Percentiles rank a stretch among this genome's conserved stretches.
Conservation (phyloP, 345 rosid species). For the Kernera saxatilis region DNA sequence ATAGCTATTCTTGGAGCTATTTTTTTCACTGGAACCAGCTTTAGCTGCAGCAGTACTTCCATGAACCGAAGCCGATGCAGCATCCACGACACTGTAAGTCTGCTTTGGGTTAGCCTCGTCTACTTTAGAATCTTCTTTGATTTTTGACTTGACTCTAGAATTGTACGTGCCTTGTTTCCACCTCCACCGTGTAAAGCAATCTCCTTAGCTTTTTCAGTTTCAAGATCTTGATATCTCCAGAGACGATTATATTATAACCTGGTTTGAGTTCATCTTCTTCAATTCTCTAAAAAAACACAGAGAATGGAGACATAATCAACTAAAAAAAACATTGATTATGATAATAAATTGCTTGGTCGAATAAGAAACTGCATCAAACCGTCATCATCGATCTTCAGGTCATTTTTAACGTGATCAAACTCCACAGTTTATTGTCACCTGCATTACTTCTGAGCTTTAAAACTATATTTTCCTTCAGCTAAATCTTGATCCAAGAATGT, state of each 20-base stretch:
- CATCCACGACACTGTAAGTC: constrained; percentile 76
- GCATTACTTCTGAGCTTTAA: no score
- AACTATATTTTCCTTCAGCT: no score
- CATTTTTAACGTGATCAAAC: constrained; percentile 80
- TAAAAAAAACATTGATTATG: neutral
- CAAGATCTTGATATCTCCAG: constrained; percentile 84
- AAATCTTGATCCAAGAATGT: neutral
- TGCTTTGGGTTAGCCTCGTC: constrained; percentile 40
- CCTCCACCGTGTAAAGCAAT: constrained; percentile 89
- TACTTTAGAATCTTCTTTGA: constrained; percentile 54
- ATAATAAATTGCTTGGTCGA: neutral
- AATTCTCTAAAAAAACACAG: constrained; percentile 36
- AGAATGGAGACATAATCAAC: neutral
- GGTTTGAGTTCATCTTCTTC: constrained; percentile 60
- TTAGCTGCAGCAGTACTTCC: constrained; percentile 92
- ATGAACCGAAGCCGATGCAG: constrained; percentile 88
- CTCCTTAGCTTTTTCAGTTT: constrained; percentile 79
- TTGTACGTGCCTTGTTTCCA: constrained; percentile 79
- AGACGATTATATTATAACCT: constrained; percentile 54
- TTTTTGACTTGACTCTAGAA: constrained; percentile 71
- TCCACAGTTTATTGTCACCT: constrained; percentile 56
- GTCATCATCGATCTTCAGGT: constrained; percentile 72
- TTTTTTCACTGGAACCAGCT: constrained; percentile 66
- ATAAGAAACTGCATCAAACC: constrained; percentile 37
- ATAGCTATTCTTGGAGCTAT: constrained; percentile 83